Evolutionary conservation across 352 stramenopile species (phyloP).

Genomic region (Phytopythium boreale): DNA sequence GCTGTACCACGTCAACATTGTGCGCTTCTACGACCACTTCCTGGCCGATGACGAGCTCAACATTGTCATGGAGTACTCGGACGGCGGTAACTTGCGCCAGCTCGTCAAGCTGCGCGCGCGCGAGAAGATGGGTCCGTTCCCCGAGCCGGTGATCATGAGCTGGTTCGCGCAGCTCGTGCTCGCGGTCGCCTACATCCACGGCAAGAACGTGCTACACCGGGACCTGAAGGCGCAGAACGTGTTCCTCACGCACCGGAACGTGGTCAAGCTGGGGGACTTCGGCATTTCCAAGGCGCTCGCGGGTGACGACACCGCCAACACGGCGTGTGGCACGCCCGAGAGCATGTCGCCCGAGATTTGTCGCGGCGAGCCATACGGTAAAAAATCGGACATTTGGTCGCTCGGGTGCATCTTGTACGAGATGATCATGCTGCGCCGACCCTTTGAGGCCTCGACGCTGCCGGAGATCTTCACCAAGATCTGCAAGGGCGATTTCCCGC

Average conservation of each 20-base stretch:
- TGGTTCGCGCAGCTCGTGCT: slow-evolving; percentile 87
- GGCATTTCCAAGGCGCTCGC: slow-evolving; percentile 86
- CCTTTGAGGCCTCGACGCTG: slow-evolving; percentile 81
- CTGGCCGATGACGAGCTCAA: slow-evolving; percentile 84
- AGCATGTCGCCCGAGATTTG: slow-evolving; percentile 90
- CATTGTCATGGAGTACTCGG: slow-evolving; percentile 89
- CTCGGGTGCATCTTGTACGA: slow-evolving; percentile 89
- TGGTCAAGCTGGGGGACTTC: slow-evolving; percentile 88
- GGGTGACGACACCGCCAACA: slow-evolving; percentile 78
- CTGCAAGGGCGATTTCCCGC: slow-evolving; percentile 82
- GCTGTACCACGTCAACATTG: slow-evolving; percentile 88
- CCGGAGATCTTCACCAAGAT: slow-evolving; percentile 89
- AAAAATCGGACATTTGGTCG: slow-evolving; percentile 90
- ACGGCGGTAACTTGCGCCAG: slow-evolving; percentile 81
- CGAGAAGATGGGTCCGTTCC: slow-evolving; percentile 83
- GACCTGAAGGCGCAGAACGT: slow-evolving; percentile 89
- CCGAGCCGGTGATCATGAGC: slow-evolving; percentile 80
- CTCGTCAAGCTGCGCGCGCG: slow-evolving; percentile 73
- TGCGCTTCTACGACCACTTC: slow-evolving; percentile 89
- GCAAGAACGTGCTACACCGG: slow-evolving; percentile 86
- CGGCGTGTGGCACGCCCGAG: slow-evolving; percentile 81
- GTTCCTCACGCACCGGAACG: slow-evolving; percentile 84
- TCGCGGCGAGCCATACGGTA: slow-evolving; percentile 82
- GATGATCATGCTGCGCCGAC: slow-evolving; percentile 85
- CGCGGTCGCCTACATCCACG: slow-evolving; percentile 85